A percentile compares a stretch with the other conserved stretches of the same genome.
Evolutionary conservation across 306 rosid species (phyloP).

Genomic region (Ormosia emarginata): DNA sequence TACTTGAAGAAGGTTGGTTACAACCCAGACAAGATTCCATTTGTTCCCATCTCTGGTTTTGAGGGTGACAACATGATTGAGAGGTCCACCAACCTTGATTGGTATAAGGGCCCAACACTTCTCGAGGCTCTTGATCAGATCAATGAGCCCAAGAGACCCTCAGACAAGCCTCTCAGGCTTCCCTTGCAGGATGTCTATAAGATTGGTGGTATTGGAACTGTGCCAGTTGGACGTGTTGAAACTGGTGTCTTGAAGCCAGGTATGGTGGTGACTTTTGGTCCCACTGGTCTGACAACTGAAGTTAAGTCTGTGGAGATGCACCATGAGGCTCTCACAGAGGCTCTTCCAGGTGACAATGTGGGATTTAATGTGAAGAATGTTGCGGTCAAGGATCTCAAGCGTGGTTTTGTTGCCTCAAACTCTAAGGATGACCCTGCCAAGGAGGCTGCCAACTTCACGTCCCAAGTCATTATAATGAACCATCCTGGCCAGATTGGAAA

Average conservation of each 20-base stretch:
- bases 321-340: conserved; percentile 19
- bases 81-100: conserved; percentile 34
- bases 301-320: conserved; percentile 35
- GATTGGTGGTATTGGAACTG: conserved; percentile 35
- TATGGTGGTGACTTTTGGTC: conserved; percentile 26
- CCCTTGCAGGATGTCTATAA: conserved; percentile 36
- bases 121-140: conserved; percentile 31
- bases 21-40: conserved; percentile 33
- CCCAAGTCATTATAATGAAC: conserved; percentile 31
- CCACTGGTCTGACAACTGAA: conserved; percentile 22
- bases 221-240: conserved; percentile 29
- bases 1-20: conserved; percentile 33
- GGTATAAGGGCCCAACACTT: conserved; percentile 33
- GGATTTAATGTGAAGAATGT: conserved; percentile 31
- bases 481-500: conserved; percentile 36
- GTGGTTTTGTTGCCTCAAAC: conserved; percentile 33
- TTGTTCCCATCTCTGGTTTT: conserved; percentile 28
- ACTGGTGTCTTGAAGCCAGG: conserved; percentile 25
- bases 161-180: conserved; percentile 36
- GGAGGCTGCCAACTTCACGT: conserved; percentile 32
- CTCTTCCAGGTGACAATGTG: conserved; percentile 25
- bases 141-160: conserved; percentile 32
- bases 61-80: conserved; percentile 36
- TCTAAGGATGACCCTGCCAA: conserved; percentile 32
- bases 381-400: conserved; percentile 28